phyloP scores from a whole-genome alignment of 1,284 basidiomycete species.

The Ustilago vetiveriae region DNA sequence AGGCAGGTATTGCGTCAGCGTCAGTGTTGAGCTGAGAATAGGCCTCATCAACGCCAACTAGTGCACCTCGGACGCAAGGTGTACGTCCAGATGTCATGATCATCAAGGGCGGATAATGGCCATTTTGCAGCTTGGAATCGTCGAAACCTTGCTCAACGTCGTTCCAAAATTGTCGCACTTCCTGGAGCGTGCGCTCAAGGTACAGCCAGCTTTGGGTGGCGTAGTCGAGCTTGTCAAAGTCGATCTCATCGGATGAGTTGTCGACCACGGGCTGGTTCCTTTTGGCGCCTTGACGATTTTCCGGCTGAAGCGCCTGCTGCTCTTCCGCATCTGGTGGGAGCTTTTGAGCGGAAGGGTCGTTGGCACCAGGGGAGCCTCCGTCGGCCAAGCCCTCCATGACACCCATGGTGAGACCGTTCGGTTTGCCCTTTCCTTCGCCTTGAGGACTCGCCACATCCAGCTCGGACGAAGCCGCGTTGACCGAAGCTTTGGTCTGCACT shows the following conservation, averaged over 20 bases:
- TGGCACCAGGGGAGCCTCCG: neutral
- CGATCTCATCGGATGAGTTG: neutral
- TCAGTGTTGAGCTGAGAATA: neutral
- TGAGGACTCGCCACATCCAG: conserved; percentile 14
- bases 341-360: neutral
- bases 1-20: neutral
- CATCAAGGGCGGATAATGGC: conserved; percentile 63
- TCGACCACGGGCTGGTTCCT: conserved; percentile 3
- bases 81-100: conserved; percentile 60
- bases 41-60: conserved; percentile 42
- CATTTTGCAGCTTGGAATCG: conserved; percentile 5
- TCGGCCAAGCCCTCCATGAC: conserved; percentile 32
- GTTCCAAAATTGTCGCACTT: conserved; percentile 55
- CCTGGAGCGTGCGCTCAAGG: conserved; percentile 39
- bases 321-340: conserved; percentile 4
- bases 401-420: conserved; percentile 39
- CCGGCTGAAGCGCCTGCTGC: conserved; percentile 25
- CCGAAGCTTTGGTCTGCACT: neutral
- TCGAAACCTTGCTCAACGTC: conserved; percentile 55
- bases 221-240: conserved; percentile 25
- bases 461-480: neutral
- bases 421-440: conserved; percentile 2
- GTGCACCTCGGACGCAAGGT: conserved; percentile 62
- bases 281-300: conserved; percentile 28
- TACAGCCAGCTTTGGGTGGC: conserved; percentile 30